Evolutionary conservation across 305 asterid species (phyloP), one percentile per base, ranked within the genome.

Genomic region (Rubia peregrina): DNA sequence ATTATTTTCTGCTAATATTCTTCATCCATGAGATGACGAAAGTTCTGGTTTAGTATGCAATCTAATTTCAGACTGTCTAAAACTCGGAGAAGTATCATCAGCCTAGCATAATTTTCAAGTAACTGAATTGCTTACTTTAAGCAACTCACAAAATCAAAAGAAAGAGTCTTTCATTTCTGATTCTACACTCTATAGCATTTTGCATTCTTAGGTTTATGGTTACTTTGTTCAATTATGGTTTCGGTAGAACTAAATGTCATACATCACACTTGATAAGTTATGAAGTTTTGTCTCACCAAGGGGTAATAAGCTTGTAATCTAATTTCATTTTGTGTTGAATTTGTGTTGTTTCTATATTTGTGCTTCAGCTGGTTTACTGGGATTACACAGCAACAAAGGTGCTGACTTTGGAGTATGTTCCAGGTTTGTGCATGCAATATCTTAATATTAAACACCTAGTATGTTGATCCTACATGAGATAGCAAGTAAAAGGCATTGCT

Each of bases 381-480:
- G 98, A 93, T 80, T 89, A 93, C 75, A 93, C 97, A 63, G 89
- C 96, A 59, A 76, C 73, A 13, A 89, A 89, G 81, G 97, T 86
- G 81, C 77, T 93, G 89, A 90, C 98, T 2, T 71, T 93, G 83
- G 98, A 93, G 82, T 93, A 93, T 72, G 96, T 84, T 77, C 98
- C 98, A 64, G 98, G 98, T 90, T 76, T 73, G 66, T 22, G 17
- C 74, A 17, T 5, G 1, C 61, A 64, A 22, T 21, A 22, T 38
- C 49, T 64, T 57, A 13, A 10, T 30, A n/a, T 26, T 42, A 21
- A 26, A 60, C 14, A 24, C 67, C 17, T 57, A 13, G 17, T 24
- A 59, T 56, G 36, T 16, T 36, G 16, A 61, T 19, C 21, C 19
- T 38, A 40, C 61, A 51, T 21, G 21, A 72, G 6, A 61, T 38